A percentile compares a stretch with the other conserved stretches of the same genome.
Conservation (phyloP, 176 grass and related monocot genomes). For the Carex scoparia region DNA sequence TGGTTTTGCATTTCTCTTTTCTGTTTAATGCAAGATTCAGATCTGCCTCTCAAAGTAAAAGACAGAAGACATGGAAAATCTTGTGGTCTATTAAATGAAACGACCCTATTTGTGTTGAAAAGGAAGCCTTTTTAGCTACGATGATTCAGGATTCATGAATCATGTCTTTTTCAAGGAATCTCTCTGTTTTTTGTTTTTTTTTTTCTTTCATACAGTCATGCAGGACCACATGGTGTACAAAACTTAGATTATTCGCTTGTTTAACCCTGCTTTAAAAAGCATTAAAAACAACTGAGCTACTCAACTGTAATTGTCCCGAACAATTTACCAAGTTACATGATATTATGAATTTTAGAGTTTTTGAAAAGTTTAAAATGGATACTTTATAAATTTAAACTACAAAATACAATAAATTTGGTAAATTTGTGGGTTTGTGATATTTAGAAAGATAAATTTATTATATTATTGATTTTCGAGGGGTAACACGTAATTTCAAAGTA, state of each 20-base stretch:
- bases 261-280: not conserved
- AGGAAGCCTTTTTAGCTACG: not conserved
- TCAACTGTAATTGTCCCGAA: not conserved
- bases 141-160: not conserved
- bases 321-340: not conserved
- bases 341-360: too few species aligned
- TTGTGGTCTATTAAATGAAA: not conserved
- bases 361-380: too few species aligned
- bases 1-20: not conserved
- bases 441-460: too few species aligned
- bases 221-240: not conserved
- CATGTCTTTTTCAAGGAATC: not conserved
- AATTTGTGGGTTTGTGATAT: too few species aligned
- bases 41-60: not conserved
- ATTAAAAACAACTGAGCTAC: not conserved
- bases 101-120: not conserved
- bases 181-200: not conserved
- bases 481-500: too few species aligned
- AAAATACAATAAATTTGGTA: too few species aligned
- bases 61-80: not conserved
- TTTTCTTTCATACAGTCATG: not conserved
- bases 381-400: too few species aligned
- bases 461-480: too few species aligned
- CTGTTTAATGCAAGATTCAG: not conserved
- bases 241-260: not conserved